Conservation (phyloP, 305 asterid species). For the Vinca major region DNA sequence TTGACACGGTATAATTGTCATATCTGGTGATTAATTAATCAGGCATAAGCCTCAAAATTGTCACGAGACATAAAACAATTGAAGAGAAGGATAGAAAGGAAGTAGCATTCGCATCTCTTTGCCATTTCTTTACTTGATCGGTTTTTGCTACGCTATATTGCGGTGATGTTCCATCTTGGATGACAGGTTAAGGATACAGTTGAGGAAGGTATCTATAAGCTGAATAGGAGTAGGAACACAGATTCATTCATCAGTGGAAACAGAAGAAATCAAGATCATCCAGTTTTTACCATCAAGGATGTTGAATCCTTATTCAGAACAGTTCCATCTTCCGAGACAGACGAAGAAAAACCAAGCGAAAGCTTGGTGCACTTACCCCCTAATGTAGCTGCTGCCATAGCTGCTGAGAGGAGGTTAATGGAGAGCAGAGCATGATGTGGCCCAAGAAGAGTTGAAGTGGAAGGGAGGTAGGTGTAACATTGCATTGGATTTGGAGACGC, state of each 20-base stretch:
- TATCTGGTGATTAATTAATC: neutral
- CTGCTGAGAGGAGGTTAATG: constrained; percentile 77
- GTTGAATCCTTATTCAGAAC: constrained; percentile 79
- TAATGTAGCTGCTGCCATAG: constrained; percentile 76
- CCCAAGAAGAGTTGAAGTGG: neutral
- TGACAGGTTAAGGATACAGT: constrained; percentile 81
- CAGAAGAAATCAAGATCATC: constrained; percentile 85
- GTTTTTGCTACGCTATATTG: too few relatives aligned
- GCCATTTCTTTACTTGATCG: neutral
- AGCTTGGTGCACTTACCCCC: constrained; percentile 77
- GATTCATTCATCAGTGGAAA: constrained; percentile 75
- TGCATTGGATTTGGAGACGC: neutral
- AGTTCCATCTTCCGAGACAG: constrained; percentile 25
- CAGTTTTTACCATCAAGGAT: constrained; percentile 66
- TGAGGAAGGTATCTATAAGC: constrained; percentile 79
- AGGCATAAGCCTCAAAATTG: too few relatives aligned
- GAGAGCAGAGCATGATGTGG: constrained; percentile 20
- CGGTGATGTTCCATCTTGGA: constrained; percentile 11
- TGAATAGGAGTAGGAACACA: constrained; percentile 64
- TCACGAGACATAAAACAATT: too few relatives aligned
- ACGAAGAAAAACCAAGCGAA: constrained; percentile 23
- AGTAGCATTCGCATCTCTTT: neutral
- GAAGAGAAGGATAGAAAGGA: neutral
- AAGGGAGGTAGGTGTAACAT: neutral
- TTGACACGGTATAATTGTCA: neutral